Evolutionary conservation across 441 rosid genomes (phyloP), one percentile per base, ranked within the genome.

Genomic region (Euphorbia schlechtendalii): DNA sequence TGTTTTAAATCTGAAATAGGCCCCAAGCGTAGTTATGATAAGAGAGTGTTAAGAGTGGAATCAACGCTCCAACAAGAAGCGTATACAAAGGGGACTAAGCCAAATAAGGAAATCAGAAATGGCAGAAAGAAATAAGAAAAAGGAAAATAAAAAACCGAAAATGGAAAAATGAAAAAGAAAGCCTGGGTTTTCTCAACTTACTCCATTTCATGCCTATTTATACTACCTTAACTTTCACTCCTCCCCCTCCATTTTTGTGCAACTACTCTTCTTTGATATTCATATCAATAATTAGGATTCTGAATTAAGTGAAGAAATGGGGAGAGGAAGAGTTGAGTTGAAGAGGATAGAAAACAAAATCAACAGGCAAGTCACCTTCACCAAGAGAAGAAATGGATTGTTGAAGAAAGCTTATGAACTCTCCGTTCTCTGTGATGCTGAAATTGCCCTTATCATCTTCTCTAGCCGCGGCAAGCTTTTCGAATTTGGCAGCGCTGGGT

Each of bases 321-420:
- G 89, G 48, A 84, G 92, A 77, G 92, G 92, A 67, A 84, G 81
- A 78, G 89, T 84, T 40, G 89, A 86, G 76, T 69, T 84, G 77
- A n/a, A n/a, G n/a, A n/a, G n/a, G n/a, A n/a, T n/a, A n/a, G n/a
- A n/a, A n/a, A n/a, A n/a, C n/a, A n/a, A n/a, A n/a, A n/a, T n/a
- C n/a, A n/a, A n/a, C n/a, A n/a, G n/a, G n/a, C n/a, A n/a, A n/a
- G n/a, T n/a, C n/a, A n/a, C n/a, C n/a, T n/a, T n/a, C n/a, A n/a
- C n/a, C n/a, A n/a, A n/a, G n/a, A n/a, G n/a, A n/a, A n/a, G n/a
- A n/a, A n/a, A n/a, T n/a, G n/a, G n/a, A n/a, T n/a, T n/a, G n/a
- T n/a, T n/a, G n/a, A n/a, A n/a, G n/a, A n/a, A n/a, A n/a, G n/a
- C n/a, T n/a, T n/a, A n/a, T n/a, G n/a, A n/a, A n/a, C n/a, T n/a